A percentile compares a stretch with the other conserved stretches of the same genome.
Evolutionary conservation across 495 filamentous ascomycete species (phyloP).

Genomic region (Tuber calosporum): DNA sequence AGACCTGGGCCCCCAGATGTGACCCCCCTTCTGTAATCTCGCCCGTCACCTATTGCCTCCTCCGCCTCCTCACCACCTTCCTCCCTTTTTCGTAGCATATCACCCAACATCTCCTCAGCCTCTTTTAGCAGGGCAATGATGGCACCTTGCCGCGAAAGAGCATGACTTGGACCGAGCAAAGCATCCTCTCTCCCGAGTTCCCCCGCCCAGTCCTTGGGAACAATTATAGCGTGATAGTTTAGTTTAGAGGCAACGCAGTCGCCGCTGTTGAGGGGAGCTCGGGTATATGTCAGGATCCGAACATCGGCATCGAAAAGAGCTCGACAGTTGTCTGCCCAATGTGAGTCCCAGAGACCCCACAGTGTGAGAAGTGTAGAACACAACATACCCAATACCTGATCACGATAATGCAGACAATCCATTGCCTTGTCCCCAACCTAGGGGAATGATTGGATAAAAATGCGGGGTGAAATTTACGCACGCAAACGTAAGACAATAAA

Average conservation of each 20-base stretch:
- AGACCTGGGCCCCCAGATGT: not conserved
- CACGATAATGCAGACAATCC: constrained; percentile 5
- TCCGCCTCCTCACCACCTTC: not conserved
- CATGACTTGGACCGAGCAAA: not conserved
- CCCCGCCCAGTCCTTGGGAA: not conserved
- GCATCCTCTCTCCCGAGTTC: not conserved
- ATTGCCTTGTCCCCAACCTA: not conserved
- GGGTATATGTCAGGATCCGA: constrained; percentile 1
- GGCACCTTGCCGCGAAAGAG: not conserved
- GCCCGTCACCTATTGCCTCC: not conserved
- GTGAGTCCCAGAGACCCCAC: not conserved
- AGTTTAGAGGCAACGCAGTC: not conserved
- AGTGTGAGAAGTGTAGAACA: not conserved
- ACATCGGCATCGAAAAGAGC: constrained; percentile 1
- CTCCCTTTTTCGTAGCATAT: not conserved
- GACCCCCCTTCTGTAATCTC: not conserved
- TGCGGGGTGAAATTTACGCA: not conserved
- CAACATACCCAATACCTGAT: not conserved
- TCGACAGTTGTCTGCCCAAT: not conserved
- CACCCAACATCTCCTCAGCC: not conserved
- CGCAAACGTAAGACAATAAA: not conserved
- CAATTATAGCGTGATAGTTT: not conserved
- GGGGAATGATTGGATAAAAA: not conserved
- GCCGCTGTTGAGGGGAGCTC: not conserved
- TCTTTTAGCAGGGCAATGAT: not conserved